Percentiles rank a stretch among this genome's conserved stretches.
Evolutionary conservation across 2,329 filamentous ascomycete genomes (phyloP).

Genomic region (Trichoderma cornu-damae): DNA sequence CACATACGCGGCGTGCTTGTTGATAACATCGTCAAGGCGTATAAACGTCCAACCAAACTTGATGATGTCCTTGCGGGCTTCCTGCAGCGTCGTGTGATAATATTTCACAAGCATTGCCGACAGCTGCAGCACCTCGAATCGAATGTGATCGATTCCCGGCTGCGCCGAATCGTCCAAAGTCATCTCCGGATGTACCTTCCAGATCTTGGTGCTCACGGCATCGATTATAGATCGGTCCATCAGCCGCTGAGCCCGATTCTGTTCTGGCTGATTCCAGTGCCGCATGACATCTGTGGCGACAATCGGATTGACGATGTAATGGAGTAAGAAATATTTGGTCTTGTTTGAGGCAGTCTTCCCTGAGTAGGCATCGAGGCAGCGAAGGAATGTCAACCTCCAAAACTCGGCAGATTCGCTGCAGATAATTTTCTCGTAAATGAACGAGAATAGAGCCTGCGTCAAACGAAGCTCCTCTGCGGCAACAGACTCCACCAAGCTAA

Average conservation of each 20-base stretch:
- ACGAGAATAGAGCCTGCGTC: slow-evolving; percentile 69
- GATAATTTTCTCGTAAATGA: slow-evolving; percentile 82
- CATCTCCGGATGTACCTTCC: slow-evolving; percentile 83
- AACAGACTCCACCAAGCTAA: slow-evolving; percentile 76
- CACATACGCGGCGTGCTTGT: slow-evolving; percentile 97
- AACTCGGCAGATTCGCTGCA: slow-evolving; percentile 79
- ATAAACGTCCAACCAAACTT: slow-evolving; percentile 99
- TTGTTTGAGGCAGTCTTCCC: slow-evolving; percentile 74
- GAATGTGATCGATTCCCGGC: slow-evolving; percentile 85
- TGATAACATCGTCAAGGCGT: slow-evolving; percentile 95
- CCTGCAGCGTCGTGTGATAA: slow-evolving; percentile 79
- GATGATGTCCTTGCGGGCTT: slow-evolving; percentile 94
- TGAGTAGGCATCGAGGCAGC: slow-evolving; percentile 83
- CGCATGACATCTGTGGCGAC: slow-evolving; percentile 94
- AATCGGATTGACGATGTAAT: slow-evolving; percentile 90
- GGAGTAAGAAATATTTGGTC: slow-evolving; percentile 88
- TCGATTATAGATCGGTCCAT: slow-evolving; percentile 87
- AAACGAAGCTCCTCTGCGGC: slow-evolving; percentile 77
- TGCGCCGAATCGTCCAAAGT: slow-evolving; percentile 76
- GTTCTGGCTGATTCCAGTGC: slow-evolving; percentile 60
- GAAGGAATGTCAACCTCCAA: slow-evolving; percentile 74
- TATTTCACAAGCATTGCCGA: slow-evolving; percentile 96
- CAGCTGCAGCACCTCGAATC: slow-evolving; percentile 92
- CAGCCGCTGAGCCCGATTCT: slow-evolving; percentile 58
- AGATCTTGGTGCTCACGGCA: slow-evolving; percentile 84